Base-by-base conservation (phyloP, 441 rosid genomes). In the Kokia cookei region DNA sequence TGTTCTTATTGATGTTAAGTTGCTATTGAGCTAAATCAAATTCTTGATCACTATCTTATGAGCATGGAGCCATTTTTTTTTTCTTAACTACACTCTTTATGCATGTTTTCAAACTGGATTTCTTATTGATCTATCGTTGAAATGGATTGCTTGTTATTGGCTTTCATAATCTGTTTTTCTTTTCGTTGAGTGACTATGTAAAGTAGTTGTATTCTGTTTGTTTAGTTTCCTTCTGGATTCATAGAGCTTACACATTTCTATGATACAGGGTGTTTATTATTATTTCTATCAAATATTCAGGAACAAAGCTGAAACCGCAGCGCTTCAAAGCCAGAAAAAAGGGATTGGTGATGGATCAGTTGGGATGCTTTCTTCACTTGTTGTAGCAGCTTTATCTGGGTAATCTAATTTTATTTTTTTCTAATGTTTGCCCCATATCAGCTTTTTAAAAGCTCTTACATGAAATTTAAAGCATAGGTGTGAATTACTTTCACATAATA, bases 261-360 rank as follows among this genome's bases (percentile, higher is more conserved):
- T 93, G 86, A 67, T 81, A 80, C 90, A 93, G 99, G 99, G 98
- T 84, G 99, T 95, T 84, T 95, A 93, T 82, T 95, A 93, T 82
- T 95, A 91, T 91, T 93, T 93, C 88, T 95, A 93, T 91, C 96
- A 95, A 93, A 91, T 95, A 86, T 95, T 95, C 85, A 89, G 98
- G 89, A 90, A 80, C 80, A 93, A 80, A 85, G 98, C 91, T 74
- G 97, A 88, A 87, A 83, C 83, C 73, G 75, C 82, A 43, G 97
- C 98, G 24, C 85, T 84, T 72, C 80, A 77, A 72, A 82, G 40
- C 50, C 88, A 65, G 77, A 88, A 79, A 83, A 87, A 78, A 65
- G 99, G 98, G 54, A 62, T 90, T 63, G 98, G 98, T 78, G 98
- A 93, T 74, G 99, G 99, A 78, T 82, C 99, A 14, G 97, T 95